phyloP scores from a whole-genome alignment of 805 yeast species.

The Saccharomycopsis fibuligera region DNA sequence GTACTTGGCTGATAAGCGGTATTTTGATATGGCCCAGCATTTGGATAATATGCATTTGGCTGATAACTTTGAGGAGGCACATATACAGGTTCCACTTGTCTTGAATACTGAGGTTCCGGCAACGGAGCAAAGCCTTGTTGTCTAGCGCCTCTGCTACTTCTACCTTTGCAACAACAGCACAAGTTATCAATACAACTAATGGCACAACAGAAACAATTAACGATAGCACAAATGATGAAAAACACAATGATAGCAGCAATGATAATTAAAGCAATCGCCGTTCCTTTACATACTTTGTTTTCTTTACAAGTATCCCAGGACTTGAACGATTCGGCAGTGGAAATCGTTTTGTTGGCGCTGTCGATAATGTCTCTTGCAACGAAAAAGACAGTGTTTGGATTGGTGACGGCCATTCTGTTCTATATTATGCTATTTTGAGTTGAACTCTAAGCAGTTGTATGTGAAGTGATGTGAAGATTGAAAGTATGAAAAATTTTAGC shows the following conservation, averaged over 20 bases:
- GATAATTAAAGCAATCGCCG: slow-evolving; percentile 66
- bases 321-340: slow-evolving; percentile 44
- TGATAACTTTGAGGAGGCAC: background rate
- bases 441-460: too few relatives aligned
- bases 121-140: slow-evolving; percentile 18
- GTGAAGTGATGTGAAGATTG: too few relatives aligned
- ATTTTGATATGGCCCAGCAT: background rate
- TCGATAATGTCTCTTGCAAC: slow-evolving; percentile 6
- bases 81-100: slow-evolving; percentile 19
- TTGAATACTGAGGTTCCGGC: slow-evolving; percentile 17
- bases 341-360: slow-evolving; percentile 12
- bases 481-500: too few relatives aligned
- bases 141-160: background rate
- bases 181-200: slow-evolving; percentile 43
- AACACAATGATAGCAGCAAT: slow-evolving; percentile 47
- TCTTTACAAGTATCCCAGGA: slow-evolving; percentile 78
- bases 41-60: background rate
- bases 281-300: slow-evolving; percentile 65
- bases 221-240: slow-evolving; percentile 50
- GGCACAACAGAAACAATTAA: slow-evolving; percentile 55
- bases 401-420: too few relatives aligned
- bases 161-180: slow-evolving; percentile 36
- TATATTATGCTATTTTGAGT: too few relatives aligned
- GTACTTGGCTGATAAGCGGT: background rate
- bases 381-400: background rate